Evolutionary conservation across 1,139 yeast species (phyloP), one percentile per base, ranked within the genome.

Genomic region (Geotrichum citri-aurantii): DNA sequence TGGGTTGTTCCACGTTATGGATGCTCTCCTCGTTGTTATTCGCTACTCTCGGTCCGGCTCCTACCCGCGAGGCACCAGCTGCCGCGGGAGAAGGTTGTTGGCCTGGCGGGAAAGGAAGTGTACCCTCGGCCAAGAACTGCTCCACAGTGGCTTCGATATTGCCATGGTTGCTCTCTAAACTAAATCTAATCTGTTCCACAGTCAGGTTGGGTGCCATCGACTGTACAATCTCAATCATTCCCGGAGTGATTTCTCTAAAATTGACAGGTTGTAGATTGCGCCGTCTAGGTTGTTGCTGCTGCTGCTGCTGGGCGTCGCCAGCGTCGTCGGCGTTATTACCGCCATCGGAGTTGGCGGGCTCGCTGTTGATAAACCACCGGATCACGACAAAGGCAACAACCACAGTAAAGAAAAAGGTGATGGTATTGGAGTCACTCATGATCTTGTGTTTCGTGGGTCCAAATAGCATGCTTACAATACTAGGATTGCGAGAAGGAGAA

Each of bases 201-300:
- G 88, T 77, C 55, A 89, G 75, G 40, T 78, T 78, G 1, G 98
- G 97, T 0, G 91, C 96, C 62, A 92, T 78, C 31, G 91, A 82
- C 65, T 85, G 89, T 1, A 92, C 97, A 0, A 88, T 85, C 64
- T 88, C 95, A 54, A 92, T 79, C 98, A 92, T 92, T 62, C 82
- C 84, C 11, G 79, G 81, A 2, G 90, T 86, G 17, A 88, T 87
- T 2, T 33, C 33, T 51, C 50, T 52, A 56, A 23, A 42, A 26
- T 17, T 46, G 53, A 42, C 21, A 81, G 56, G 47, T 6, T 37
- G 44, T 10, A 48, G 49, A 42, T 40, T 47, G 37, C 44, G 55
- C 27, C 50, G 37, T 23, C 33, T 21, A 50, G n/a, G n/a, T n/a
- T 54, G 24, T 26, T 33, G 56, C 47, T 24, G 54, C 29, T 56